Conservation (phyloP, 2,329 filamentous ascomycete genomes). For the Colletotrichum scovillei region DNA sequence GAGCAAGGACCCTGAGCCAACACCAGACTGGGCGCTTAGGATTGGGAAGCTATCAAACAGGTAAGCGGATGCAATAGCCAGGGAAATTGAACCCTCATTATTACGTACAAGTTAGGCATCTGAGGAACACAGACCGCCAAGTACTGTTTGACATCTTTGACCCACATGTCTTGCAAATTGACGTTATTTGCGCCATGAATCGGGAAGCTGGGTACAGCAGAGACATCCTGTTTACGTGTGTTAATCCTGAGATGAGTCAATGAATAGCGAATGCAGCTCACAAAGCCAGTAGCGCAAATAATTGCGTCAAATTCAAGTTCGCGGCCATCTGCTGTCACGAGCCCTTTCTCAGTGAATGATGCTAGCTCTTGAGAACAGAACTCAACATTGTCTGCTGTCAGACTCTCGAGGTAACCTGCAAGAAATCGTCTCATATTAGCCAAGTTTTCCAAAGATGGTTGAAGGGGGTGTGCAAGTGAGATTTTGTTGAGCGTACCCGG, state of each 20-base stretch:
- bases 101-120: background rate
- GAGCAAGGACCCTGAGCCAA: background rate
- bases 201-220: background rate
- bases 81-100: accelerated
- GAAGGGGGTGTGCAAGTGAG: too few relatives aligned
- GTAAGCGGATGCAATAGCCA: background rate
- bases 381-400: constrained; percentile 3
- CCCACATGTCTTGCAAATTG: constrained; percentile 3
- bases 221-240: background rate
- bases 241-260: background rate
- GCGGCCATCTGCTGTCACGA: background rate
- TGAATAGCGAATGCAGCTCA: background rate
- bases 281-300: constrained; percentile 19
- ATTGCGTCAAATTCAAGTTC: constrained; percentile 1
- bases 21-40: background rate
- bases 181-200: background rate
- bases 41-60: background rate
- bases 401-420: constrained; percentile 1
- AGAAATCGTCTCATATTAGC: background rate
- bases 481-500: background rate
- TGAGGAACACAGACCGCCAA: background rate
- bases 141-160: background rate
- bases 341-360: background rate
- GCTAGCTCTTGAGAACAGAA: background rate
- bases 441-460: background rate